Conservation (phyloP, 495 filamentous ascomycete genomes). For the Ramalina peruviana region DNA sequence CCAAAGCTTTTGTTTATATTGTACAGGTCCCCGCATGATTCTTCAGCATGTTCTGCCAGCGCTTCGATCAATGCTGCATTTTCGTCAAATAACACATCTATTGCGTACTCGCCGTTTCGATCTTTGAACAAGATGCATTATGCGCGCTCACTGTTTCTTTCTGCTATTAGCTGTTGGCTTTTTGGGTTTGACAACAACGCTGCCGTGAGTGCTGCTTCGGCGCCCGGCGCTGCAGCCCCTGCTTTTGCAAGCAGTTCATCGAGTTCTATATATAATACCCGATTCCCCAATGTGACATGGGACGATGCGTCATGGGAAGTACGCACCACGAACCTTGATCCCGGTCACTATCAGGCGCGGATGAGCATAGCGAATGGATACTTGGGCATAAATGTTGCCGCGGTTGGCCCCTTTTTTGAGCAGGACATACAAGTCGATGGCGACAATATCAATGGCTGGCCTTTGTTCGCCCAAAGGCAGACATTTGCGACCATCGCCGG, state of each 20-base stretch:
- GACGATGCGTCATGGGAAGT: slow-evolving; percentile 50
- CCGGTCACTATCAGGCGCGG: slow-evolving; percentile 49
- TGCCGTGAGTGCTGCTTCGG: slow-evolving; percentile 3
- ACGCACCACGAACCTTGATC: slow-evolving; percentile 37
- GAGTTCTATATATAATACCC: slow-evolving; percentile 27
- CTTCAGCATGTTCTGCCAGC: slow-evolving; percentile 1
- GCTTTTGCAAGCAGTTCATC: not conserved
- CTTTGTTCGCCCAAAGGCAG: slow-evolving; percentile 51
- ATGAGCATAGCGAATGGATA: slow-evolving; percentile 52
- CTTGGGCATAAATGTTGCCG: slow-evolving; percentile 45
- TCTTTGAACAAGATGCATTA: slow-evolving; percentile 7
- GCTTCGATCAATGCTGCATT: not conserved
- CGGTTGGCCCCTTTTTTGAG: slow-evolving; percentile 58
- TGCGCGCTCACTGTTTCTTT: slow-evolving; percentile 7
- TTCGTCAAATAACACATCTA: not conserved
- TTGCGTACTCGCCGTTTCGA: not conserved
- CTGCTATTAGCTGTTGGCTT: slow-evolving; percentile 2
- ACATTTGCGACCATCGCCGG: slow-evolving; percentile 62
- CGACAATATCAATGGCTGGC: slow-evolving; percentile 59
- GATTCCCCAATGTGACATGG: slow-evolving; percentile 43
- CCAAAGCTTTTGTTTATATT: slow-evolving; percentile 2
- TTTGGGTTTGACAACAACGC: slow-evolving; percentile 5
- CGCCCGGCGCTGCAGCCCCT: not conserved
- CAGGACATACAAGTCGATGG: slow-evolving; percentile 35
- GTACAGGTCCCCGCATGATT: slow-evolving; percentile 5